Conservation (phyloP, 1,139 yeast species). For the Kazachstania sp. region DNA sequence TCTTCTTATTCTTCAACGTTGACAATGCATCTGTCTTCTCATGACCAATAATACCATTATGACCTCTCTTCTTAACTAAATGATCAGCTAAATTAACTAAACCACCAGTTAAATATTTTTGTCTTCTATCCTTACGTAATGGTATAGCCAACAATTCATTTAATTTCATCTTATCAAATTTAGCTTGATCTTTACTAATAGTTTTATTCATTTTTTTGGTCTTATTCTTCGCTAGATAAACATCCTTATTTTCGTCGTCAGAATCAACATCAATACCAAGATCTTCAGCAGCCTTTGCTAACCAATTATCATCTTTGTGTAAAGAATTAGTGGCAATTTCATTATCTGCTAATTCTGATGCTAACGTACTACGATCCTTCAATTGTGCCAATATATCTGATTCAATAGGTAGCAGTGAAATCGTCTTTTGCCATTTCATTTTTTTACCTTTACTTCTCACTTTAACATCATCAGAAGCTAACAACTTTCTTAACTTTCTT, state of each 20-base stretch:
- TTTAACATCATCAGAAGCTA: conserved; percentile 35
- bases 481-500: conserved; percentile 59
- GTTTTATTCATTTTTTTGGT: conserved; percentile 50
- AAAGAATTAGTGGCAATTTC: conserved; percentile 51
- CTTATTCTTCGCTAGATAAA: conserved; percentile 54
- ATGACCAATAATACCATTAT: conserved; percentile 63
- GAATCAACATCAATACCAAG: conserved; percentile 62
- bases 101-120: conserved; percentile 81
- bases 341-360: conserved; percentile 68
- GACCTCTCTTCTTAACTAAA: conserved; percentile 64
- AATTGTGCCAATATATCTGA: conserved; percentile 62
- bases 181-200: conserved; percentile 43
- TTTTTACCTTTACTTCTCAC: conserved; percentile 15
- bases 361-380: conserved; percentile 57
- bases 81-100: conserved; percentile 76
- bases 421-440: conserved; percentile 46
- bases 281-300: conserved; percentile 86
- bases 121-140: conserved; percentile 58
- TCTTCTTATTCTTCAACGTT: conserved; percentile 41
- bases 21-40: conserved; percentile 62
- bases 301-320: conserved; percentile 71
- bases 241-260: conserved; percentile 57
- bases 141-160: conserved; percentile 47
- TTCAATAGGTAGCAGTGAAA: conserved; percentile 70
- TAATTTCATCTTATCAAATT: conserved; percentile 47